These are phyloP conservation scores for Pouteria glomerata DNA, from an alignment of 148 eudicot genomes.

Conservation along the genomic window DNA sequence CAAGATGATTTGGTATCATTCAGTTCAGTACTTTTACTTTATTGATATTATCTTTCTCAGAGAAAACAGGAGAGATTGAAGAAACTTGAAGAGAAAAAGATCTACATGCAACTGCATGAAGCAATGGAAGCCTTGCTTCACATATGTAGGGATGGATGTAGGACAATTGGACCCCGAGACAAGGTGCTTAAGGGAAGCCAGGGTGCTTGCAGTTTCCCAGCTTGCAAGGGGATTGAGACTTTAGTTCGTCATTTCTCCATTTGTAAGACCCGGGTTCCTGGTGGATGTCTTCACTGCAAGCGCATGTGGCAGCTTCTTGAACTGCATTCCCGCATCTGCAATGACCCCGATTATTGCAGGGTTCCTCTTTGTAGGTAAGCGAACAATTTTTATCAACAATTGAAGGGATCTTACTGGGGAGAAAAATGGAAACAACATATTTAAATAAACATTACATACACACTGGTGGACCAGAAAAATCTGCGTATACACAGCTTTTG, in stretches of 20 bases:
- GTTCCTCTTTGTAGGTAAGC: conserved; percentile 85
- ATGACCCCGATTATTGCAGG: conserved; percentile 57
- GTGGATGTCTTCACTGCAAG: conserved; percentile 78
- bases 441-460: neutral
- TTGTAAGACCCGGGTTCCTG: conserved; percentile 64
- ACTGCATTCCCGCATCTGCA: conserved; percentile 76
- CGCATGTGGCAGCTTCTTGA: conserved; percentile 89
- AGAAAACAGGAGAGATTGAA: conserved; percentile 57
- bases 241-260: conserved; percentile 63
- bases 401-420: neutral
- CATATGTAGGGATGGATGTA: conserved; percentile 77
- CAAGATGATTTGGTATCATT: neutral
- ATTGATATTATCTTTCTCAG: conserved; percentile 24
- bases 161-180: conserved; percentile 75
- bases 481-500: too few species aligned
- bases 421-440: neutral
- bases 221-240: conserved; percentile 71
- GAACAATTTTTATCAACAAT: neutral
- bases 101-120: conserved; percentile 59
- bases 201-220: conserved; percentile 48
- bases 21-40: neutral
- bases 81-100: conserved; percentile 55
- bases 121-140: conserved; percentile 82
- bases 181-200: conserved; percentile 52
- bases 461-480: too few species aligned